phyloP scores from a whole-genome alignment of 2,329 filamentous ascomycete species.

The Epichloe coenophiala region DNA sequence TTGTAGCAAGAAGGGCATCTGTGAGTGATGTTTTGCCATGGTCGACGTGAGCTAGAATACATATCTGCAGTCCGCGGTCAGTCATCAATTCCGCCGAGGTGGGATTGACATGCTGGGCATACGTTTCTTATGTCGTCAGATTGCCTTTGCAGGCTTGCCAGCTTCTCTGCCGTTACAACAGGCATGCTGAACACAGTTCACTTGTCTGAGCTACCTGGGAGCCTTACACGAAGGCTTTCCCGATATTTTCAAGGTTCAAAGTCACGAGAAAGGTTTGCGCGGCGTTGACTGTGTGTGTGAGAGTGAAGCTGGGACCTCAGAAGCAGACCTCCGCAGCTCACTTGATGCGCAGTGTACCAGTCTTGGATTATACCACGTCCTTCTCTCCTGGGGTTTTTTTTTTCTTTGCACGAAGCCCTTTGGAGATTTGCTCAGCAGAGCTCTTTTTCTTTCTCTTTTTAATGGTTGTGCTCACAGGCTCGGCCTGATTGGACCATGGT shows the following conservation, averaged over 20 bases:
- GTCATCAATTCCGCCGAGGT: neutral
- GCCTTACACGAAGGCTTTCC: neutral
- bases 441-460: neutral
- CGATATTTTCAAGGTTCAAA: neutral
- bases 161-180: constrained; percentile 77
- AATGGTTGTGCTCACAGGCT: neutral
- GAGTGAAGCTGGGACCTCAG: neutral
- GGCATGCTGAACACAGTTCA: constrained; percentile 52
- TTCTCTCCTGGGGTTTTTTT: no score
- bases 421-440: neutral
- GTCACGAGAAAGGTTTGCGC: neutral
- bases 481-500: constrained; percentile 5
- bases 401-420: neutral
- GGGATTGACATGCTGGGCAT: constrained; percentile 17
- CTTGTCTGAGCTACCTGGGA: neutral
- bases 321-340: neutral
- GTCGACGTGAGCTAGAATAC: constrained; percentile 91
- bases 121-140: constrained; percentile 88
- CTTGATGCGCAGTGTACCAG: neutral
- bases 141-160: constrained; percentile 78
- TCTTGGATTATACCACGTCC: neutral
- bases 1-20: constrained; percentile 90
- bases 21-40: constrained; percentile 97
- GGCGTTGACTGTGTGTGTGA: neutral
- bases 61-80: constrained; percentile 46